Evolutionary conservation across 805 yeast species (phyloP).

Genomic region (Wickerhamomyces chaumierensis): DNA sequence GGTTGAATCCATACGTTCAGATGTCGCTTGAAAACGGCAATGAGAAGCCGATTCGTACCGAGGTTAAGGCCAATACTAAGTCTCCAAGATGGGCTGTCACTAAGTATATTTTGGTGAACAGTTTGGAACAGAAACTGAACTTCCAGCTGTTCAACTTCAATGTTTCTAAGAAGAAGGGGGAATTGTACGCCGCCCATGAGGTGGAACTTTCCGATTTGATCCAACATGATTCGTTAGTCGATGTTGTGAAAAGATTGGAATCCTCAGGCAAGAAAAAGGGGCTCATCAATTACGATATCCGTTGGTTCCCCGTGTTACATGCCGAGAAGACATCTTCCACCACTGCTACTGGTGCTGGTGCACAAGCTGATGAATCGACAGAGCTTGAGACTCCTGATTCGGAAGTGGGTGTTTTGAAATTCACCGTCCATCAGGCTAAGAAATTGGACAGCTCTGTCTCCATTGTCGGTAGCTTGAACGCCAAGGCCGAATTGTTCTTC

Average conservation of each 20-base stretch:
- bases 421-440: slow-evolving; percentile 49
- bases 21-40: slow-evolving; percentile 32
- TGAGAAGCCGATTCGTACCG: slow-evolving; percentile 35
- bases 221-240: slow-evolving; percentile 34
- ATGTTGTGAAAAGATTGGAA: slow-evolving; percentile 16
- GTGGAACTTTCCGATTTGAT: slow-evolving; percentile 49
- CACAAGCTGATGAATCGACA: slow-evolving; percentile 16
- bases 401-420: slow-evolving; percentile 66
- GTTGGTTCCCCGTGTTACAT: slow-evolving; percentile 26
- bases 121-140: slow-evolving; percentile 44
- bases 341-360: too few relatives aligned
- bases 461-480: slow-evolving; percentile 33
- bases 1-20: slow-evolving; percentile 50
- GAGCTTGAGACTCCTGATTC: slow-evolving; percentile 32
- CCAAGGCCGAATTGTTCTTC: slow-evolving; percentile 57
- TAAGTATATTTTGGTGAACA: slow-evolving; percentile 44
- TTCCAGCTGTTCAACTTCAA: slow-evolving; percentile 45
- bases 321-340: slow-evolving; percentile 7
- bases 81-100: slow-evolving; percentile 62
- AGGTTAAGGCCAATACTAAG: slow-evolving; percentile 41
- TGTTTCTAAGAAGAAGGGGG: slow-evolving; percentile 40
- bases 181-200: slow-evolving; percentile 35
- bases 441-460: slow-evolving; percentile 44
- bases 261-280: slow-evolving; percentile 47
- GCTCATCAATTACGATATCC: slow-evolving; percentile 41